Conservation (phyloP, 495 filamentous ascomycete genomes). For the Daldinia decipiens region DNA sequence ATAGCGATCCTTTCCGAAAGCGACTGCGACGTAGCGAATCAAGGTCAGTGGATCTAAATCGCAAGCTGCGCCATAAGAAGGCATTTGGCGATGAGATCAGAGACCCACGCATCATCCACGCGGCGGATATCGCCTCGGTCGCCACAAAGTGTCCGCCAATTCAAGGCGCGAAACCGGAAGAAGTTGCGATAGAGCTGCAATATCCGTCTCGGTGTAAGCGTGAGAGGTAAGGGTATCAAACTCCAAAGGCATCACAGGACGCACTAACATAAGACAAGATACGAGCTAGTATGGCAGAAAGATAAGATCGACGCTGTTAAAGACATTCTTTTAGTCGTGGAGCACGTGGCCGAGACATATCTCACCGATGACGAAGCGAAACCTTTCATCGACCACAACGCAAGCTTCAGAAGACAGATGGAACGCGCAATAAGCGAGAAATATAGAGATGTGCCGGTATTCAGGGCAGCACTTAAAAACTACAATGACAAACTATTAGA, state of each 20-base stretch:
- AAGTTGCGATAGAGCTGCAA: conserved; percentile 69
- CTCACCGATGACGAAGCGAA: conserved; percentile 71
- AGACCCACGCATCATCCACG: conserved; percentile 68
- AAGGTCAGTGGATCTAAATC: conserved; percentile 60
- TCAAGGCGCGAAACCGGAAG: conserved; percentile 57
- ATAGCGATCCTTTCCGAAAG: conserved; percentile 42
- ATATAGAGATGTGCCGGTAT: conserved; percentile 70
- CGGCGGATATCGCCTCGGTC: conserved; percentile 70
- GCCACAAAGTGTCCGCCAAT: conserved; percentile 60
- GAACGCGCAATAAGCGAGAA: conserved; percentile 72
- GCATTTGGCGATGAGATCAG: conserved; percentile 66
- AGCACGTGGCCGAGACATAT: conserved; percentile 77
- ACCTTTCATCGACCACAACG: conserved; percentile 75
- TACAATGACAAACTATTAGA: conserved; percentile 77
- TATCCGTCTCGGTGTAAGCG: conserved; percentile 76
- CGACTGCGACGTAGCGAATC: conserved; percentile 45
- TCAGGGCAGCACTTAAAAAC: conserved; percentile 72
- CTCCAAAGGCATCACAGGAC: conserved; percentile 16
- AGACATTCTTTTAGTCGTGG: conserved; percentile 84
- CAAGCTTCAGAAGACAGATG: conserved; percentile 76
- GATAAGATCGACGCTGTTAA: conserved; percentile 86
- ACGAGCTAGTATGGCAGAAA: conserved; percentile 77
- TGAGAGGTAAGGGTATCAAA: conserved; percentile 66
- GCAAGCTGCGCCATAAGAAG: conserved; percentile 68
- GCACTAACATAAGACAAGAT: conserved; percentile 61